Evolutionary conservation across 1,139 yeast species (phyloP), one percentile per base, ranked within the genome.

Genomic region (Scheffersomyces stambukii): DNA sequence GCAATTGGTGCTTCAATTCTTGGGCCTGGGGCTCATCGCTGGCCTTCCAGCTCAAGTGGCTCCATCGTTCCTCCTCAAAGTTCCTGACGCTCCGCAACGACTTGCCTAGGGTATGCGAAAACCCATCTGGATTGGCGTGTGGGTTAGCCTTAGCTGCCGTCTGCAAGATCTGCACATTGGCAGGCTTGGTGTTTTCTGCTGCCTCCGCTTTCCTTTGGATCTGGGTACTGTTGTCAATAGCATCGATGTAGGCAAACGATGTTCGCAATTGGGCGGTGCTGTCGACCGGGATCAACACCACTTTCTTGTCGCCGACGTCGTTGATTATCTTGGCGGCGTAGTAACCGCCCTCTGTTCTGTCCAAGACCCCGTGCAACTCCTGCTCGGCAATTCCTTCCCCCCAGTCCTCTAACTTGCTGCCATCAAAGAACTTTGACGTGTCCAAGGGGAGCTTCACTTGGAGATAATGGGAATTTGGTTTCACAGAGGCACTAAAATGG

Each of bases 231-330:
- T 45, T 44, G 32, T 67, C 74, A 21, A 60, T 30, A 23, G 64
- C 74, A 48, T 83, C 94, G 30, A 88, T 75, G 50, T 88, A 84
- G 40, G 70, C 73, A 59, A 91, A 86, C 38, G 75, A 73, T 2
- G 97, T 93, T 45, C 96, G 70, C 39, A 91, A 54, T 54, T 89
- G 97, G 0, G 82, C 76, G 0, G 84, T 75, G 14, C 78, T 69
- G 28, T 75, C 72, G 2, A 88, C 64, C 0, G 93, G 86, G 1
- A 76, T 57, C 37, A 89, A 54, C 28, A 83, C 78, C 10, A 88
- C 50, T 42, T 71, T 76, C 27, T 44, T 50, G 10, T 30, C 41
- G 9, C 44, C 52, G 3, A 43, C 46, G 10, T 30, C 34, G 3
- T 41, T 38, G 2, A 53, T 42, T 3, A 64, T 43, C 31, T 54